Conservation (phyloP, 2,329 filamentous ascomycete genomes). For the Fonsecaea monophora region DNA sequence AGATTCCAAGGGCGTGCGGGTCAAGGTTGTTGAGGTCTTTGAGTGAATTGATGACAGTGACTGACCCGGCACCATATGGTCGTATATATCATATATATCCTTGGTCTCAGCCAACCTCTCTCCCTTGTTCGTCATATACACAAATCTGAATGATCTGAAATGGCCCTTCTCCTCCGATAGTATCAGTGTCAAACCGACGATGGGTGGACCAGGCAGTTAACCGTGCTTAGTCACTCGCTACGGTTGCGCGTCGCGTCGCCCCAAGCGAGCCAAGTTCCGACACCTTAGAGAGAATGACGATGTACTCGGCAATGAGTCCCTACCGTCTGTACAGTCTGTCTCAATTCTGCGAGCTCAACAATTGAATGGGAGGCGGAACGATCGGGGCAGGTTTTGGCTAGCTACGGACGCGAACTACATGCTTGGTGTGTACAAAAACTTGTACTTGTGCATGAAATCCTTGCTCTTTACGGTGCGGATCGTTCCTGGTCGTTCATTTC, state of each 20-base stretch:
- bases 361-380: background rate
- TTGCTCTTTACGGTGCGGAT: background rate
- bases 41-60: background rate
- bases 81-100: too few species aligned
- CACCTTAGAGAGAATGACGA: too few species aligned
- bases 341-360: background rate
- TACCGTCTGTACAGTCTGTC: too few species aligned
- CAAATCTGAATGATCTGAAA: background rate
- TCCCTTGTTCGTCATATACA: background rate
- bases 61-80: background rate
- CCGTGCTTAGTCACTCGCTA: background rate
- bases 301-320: too few species aligned
- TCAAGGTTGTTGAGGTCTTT: conserved; percentile 8
- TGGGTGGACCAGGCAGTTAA: too few species aligned
- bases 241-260: background rate
- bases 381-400: background rate
- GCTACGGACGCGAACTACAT: background rate
- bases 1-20: conserved; percentile 40
- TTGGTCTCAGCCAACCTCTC: too few species aligned
- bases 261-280: too few species aligned
- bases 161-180: background rate
- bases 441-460: background rate
- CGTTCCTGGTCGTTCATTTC: background rate
- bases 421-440: too few species aligned
- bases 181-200: background rate